These are phyloP conservation scores for Pseudonitzschia pungens DNA, from an alignment of 108 stramenopile genomes.

Conservation along the genomic window DNA sequence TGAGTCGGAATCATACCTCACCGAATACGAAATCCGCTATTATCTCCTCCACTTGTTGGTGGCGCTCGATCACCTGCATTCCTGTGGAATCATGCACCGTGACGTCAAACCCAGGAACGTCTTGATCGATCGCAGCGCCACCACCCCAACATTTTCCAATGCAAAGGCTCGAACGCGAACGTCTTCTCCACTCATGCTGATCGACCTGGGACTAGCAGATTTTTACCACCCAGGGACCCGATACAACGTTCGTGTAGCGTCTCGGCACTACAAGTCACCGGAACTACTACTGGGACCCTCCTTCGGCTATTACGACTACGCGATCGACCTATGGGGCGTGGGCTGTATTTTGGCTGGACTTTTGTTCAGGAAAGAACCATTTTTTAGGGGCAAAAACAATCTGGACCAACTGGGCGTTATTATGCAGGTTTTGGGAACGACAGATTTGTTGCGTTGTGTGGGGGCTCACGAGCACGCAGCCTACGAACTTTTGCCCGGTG, in stretches of 20 bases:
- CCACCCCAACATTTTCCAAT: neutral
- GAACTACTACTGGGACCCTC: constrained; percentile 84
- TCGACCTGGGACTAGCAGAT: constrained; percentile 91
- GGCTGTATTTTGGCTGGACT: constrained; percentile 86
- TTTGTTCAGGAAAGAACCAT: constrained; percentile 74
- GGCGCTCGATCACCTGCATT: constrained; percentile 83
- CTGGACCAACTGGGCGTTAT: constrained; percentile 82
- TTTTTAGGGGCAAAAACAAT: constrained; percentile 84
- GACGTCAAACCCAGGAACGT: constrained; percentile 96
- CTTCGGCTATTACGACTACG: constrained; percentile 67
- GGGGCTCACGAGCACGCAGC: neutral
- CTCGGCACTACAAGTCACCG: constrained; percentile 90
- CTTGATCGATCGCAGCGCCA: constrained; percentile 64
- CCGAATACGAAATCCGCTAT: constrained; percentile 83
- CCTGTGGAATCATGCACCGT: constrained; percentile 89
- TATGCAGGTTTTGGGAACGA: constrained; percentile 68
- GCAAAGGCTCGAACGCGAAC: neutral
- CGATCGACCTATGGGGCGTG: constrained; percentile 84
- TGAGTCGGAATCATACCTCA: constrained; percentile 33
- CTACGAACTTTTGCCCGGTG: constrained; percentile 51
- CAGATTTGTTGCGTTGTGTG: constrained; percentile 41
- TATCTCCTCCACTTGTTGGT: constrained; percentile 86
- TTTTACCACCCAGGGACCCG: constrained; percentile 83
- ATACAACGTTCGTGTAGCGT: constrained; percentile 91
- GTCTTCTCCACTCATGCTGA: constrained; percentile 53